Evolutionary conservation across 1,139 yeast genomes (phyloP).

Genomic region (Kazachstania sp.): DNA sequence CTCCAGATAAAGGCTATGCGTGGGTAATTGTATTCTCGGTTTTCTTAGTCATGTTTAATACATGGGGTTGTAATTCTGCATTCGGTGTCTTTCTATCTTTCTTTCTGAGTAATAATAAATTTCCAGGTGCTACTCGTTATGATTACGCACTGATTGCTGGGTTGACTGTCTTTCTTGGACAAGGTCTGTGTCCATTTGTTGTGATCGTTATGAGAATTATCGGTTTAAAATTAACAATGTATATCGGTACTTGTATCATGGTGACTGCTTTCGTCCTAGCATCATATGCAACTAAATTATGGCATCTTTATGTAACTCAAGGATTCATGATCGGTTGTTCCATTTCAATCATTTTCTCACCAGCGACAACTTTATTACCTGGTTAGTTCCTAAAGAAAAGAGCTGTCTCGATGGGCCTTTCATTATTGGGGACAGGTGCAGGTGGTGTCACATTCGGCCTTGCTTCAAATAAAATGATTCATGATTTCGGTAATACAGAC

Average conservation of each 20-base stretch:
- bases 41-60: constrained; percentile 43
- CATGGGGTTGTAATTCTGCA: constrained; percentile 72
- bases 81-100: constrained; percentile 61
- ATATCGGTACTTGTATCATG: constrained; percentile 44
- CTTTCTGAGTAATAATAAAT: constrained; percentile 41
- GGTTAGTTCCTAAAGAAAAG: constrained; percentile 54
- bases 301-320: constrained; percentile 64
- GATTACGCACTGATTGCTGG: constrained; percentile 70
- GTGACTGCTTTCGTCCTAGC: constrained; percentile 55
- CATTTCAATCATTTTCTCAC: constrained; percentile 51
- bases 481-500: constrained; percentile 45
- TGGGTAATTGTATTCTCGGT: constrained; percentile 59
- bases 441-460: constrained; percentile 44
- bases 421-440: constrained; percentile 51
- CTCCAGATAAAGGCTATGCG: constrained; percentile 64
- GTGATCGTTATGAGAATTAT: constrained; percentile 33
- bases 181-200: constrained; percentile 48
- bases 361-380: constrained; percentile 49
- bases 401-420: constrained; percentile 50
- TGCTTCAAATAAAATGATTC: constrained; percentile 34
- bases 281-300: constrained; percentile 49
- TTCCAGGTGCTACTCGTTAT: constrained; percentile 48
- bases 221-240: constrained; percentile 36
- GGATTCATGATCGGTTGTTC: constrained; percentile 60
- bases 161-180: constrained; percentile 49